Percentiles rank a stretch among this genome's conserved stretches.
These are phyloP conservation scores for Cutaneotrichosporon dermatis DNA, from an alignment of 1,284 basidiomycete genomes.

Conservation along the genomic window DNA sequence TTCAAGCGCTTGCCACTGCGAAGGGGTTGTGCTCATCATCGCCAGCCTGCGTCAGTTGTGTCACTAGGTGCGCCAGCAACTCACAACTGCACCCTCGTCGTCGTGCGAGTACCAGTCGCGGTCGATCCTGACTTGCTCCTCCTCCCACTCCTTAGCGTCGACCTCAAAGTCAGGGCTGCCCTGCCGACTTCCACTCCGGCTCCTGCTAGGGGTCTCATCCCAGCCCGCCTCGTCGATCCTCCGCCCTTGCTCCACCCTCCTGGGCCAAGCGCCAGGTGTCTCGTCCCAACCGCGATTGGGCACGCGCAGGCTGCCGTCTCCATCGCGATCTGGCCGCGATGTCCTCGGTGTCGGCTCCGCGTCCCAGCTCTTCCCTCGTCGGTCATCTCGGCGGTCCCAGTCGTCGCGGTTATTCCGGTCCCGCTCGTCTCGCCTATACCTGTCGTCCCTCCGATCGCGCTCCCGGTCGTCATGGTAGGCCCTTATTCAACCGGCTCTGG, in stretches of 20 bases:
- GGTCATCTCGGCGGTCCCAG: slow-evolving; percentile 11
- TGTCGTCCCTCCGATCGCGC: slow-evolving; percentile 20
- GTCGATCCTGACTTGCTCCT: slow-evolving; percentile 82
- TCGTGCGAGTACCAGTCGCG: slow-evolving; percentile 90
- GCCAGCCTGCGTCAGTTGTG: slow-evolving; percentile 52
- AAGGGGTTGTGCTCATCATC: slow-evolving; percentile 91
- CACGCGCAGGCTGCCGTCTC: slow-evolving; percentile 73
- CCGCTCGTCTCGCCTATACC: slow-evolving; percentile 20
- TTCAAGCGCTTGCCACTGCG: slow-evolving; percentile 79
- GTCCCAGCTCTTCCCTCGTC: slow-evolving; percentile 40
- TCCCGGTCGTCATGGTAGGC: slow-evolving; percentile 52
- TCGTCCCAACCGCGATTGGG: slow-evolving; percentile 87
- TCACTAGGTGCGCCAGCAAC: slow-evolving; percentile 12
- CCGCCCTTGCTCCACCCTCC: slow-evolving; percentile 26
- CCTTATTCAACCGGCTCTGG: slow-evolving; percentile 40
- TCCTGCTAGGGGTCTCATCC: slow-evolving; percentile 79
- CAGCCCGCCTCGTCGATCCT: slow-evolving; percentile 50
- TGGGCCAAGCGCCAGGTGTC: slow-evolving; percentile 59
- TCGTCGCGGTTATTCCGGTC: no score
- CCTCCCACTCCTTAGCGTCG: slow-evolving; percentile 79
- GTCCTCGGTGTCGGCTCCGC: slow-evolving; percentile 62
- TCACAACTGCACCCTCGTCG: slow-evolving; percentile 73
- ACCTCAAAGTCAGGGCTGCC: slow-evolving; percentile 51
- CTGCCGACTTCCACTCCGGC: slow-evolving; percentile 50
- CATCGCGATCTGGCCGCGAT: slow-evolving; percentile 56